phyloP scores from a whole-genome alignment of 1,284 basidiomycete genomes.

The Apiotrichum domesticum region DNA sequence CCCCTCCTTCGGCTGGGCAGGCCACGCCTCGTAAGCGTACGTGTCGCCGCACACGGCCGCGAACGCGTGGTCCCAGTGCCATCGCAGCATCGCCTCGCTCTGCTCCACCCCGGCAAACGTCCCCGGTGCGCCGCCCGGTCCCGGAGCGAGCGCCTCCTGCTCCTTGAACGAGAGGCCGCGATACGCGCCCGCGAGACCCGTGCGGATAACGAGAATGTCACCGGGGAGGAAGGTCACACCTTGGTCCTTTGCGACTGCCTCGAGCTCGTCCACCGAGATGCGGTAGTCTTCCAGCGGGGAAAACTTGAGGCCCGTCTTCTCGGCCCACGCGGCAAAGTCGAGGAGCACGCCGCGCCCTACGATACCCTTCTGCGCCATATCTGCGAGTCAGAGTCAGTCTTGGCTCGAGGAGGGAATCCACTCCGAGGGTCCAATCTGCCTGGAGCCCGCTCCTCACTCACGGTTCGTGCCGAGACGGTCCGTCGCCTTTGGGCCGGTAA shows the following conservation, averaged over 20 bases:
- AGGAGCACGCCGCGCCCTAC: slow-evolving; percentile 3
- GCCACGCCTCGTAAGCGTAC: slow-evolving; percentile 28
- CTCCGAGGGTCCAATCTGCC: no score
- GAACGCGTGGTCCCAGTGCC: slow-evolving; percentile 48
- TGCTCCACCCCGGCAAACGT: slow-evolving; percentile 27
- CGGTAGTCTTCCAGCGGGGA: slow-evolving; percentile 19
- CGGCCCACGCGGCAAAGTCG: slow-evolving; percentile 2
- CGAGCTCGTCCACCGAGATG: slow-evolving; percentile 28
- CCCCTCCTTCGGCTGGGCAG: slow-evolving; percentile 7
- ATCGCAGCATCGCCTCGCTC: slow-evolving; percentile 35
- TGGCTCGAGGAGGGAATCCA: slow-evolving; percentile 8
- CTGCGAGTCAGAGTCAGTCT: slow-evolving; percentile 4
- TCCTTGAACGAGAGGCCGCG: slow-evolving; percentile 23
- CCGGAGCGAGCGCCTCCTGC: slow-evolving; percentile 9
- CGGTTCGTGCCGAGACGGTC: slow-evolving; percentile 1
- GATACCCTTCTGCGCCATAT: slow-evolving; percentile 3
- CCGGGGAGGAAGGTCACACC: slow-evolving; percentile 32
- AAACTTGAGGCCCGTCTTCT: slow-evolving; percentile 29
- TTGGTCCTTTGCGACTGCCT: slow-evolving; percentile 24
- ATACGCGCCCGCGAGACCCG: slow-evolving; percentile 43
- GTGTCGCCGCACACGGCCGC: slow-evolving; percentile 46
- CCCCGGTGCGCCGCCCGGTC: slow-evolving; percentile 7
- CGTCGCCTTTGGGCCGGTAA: neutral
- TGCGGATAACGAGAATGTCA: slow-evolving; percentile 45
- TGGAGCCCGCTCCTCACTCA: neutral